Base-by-base conservation (phyloP, 2,329 filamentous ascomycete genomes). In the Ilyonectria destructans region DNA sequence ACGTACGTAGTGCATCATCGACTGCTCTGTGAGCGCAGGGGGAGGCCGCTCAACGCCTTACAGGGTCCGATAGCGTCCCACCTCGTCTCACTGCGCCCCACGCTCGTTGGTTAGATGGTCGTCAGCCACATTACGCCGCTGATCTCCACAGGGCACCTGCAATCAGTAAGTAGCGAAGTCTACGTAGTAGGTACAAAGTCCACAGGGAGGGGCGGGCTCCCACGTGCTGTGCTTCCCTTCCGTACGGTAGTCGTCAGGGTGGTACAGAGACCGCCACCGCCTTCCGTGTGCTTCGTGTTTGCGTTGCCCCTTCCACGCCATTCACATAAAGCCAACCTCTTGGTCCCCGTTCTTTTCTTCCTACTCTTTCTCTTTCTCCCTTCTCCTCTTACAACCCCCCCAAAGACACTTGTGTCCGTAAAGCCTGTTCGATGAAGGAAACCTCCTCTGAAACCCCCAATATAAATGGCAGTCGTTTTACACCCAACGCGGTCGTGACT, bases 341-440 rank as follows among this genome's bases (percentile, higher is more conserved):
- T 61, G 58, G 48, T 23, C 48, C 17, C 9, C 37, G 49, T 43
- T 45, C 45, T 23, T 17, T 48, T 46, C 35, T 37, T 62, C 37
- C 26, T 35, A 19, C 52, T 51, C 33, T 19, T n/a, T 17, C 46
- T 40, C 40, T 26, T 54, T n/a, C 58, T 37, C 35, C 17, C 13
- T 49, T 7, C 40, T 40, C 31, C 29, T 31, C 45, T 21, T 37
- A 40, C 49, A 56, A 29, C 19, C 19, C 19, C 46, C 21, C 26
- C 45, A 17, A 37, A 57, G n/a, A 46, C 43, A 49, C 33, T 45
- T 60, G 56, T 59, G 56, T 52, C 49, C 33, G 9, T 48, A 69
- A 74, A 68, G 58, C 73, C 83, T 82, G 77, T 84, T 90, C 88
- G 88, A 90, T 90, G 88, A 90, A 88, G 87, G 82, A 89, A 86